A percentile compares a stretch with the other conserved stretches of the same genome.
Evolutionary conservation across 169 alveolate genomes (phyloP).

Genomic region (Cyclospora cayetanensis): DNA sequence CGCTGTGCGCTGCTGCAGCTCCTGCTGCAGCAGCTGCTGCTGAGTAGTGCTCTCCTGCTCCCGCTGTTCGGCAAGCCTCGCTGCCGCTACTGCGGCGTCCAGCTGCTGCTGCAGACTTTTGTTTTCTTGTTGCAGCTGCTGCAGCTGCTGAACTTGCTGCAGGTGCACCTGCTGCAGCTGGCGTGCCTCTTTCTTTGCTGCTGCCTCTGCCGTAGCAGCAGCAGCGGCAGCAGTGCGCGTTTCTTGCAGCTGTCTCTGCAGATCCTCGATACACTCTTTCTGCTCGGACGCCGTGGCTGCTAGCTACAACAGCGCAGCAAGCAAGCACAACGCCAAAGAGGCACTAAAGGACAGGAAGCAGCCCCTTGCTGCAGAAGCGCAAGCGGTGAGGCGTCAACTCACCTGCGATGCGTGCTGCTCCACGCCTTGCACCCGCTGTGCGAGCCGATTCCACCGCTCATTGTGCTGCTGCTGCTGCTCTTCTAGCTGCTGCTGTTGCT

Average conservation of each 20-base stretch:
- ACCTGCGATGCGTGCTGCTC: constrained; percentile 1
- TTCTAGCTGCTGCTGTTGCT: constrained; percentile 4
- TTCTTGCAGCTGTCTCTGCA: not conserved
- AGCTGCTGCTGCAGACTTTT: not conserved
- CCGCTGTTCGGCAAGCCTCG: not conserved
- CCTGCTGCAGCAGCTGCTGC: constrained; percentile 39
- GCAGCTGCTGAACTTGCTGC: not conserved
- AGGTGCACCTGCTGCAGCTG: constrained; percentile 23
- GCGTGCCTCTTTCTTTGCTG: not conserved
- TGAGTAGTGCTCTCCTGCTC: constrained; percentile 1
- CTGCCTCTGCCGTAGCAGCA: not conserved
- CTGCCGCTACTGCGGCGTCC: not conserved
- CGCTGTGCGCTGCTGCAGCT: constrained; percentile 21
- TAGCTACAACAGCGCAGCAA: constrained; percentile 15
- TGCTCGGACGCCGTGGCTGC: constrained; percentile 2
- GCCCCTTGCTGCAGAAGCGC: not conserved
- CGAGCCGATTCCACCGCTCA: not conserved
- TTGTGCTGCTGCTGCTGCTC: constrained; percentile 48
- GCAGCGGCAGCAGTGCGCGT: constrained; percentile 41
- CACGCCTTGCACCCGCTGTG: not conserved
- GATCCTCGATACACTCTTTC: not conserved
- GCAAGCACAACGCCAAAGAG: too few species aligned
- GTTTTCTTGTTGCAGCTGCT: not conserved
- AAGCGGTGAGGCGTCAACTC: not conserved
- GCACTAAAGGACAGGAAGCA: not conserved